A percentile compares a stretch with the other conserved stretches of the same genome.
Evolutionary conservation across 768 basidiomycete genomes (phyloP).

Genomic region (Pulveroboletus sp.): DNA sequence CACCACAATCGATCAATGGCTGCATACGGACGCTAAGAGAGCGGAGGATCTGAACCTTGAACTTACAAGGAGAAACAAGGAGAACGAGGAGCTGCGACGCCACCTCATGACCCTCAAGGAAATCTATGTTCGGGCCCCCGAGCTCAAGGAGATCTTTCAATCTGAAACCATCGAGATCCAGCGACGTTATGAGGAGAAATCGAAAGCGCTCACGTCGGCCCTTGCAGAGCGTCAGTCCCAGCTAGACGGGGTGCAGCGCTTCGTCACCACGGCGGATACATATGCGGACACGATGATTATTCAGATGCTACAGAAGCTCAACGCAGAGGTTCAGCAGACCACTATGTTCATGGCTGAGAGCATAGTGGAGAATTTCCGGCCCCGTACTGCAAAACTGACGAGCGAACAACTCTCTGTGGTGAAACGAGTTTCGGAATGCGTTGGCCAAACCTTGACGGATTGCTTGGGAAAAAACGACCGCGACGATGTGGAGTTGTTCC

Average conservation of each 20-base stretch:
- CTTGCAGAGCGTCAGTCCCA: slow-evolving; percentile 2
- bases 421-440: neutral
- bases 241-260: neutral
- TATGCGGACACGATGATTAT: slow-evolving; percentile 6
- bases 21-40: slow-evolving; percentile 5
- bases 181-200: slow-evolving; percentile 1
- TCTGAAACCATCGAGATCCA: slow-evolving; percentile 6
- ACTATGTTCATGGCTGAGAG: slow-evolving; percentile 7
- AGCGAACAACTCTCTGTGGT: neutral
- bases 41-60: neutral
- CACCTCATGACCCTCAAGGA: slow-evolving; percentile 2
- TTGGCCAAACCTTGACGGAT: neutral
- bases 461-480: neutral
- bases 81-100: slow-evolving; percentile 6
- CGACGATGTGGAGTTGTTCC: slow-evolving; percentile 1
- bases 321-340: slow-evolving; percentile 11
- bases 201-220: neutral
- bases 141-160: slow-evolving; percentile 9
- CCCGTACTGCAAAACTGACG: neutral
- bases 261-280: slow-evolving; percentile 4
- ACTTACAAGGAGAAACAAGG: slow-evolving; percentile 7
- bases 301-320: slow-evolving; percentile 8
- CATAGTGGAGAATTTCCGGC: neutral
- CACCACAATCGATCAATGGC: slow-evolving; percentile 5
- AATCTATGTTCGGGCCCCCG: slow-evolving; percentile 7